Percentiles rank a stretch among this genome's conserved stretches.
phyloP scores from a whole-genome alignment of 192 early-diverging fungal genomes.

The Coemansia reversa region DNA sequence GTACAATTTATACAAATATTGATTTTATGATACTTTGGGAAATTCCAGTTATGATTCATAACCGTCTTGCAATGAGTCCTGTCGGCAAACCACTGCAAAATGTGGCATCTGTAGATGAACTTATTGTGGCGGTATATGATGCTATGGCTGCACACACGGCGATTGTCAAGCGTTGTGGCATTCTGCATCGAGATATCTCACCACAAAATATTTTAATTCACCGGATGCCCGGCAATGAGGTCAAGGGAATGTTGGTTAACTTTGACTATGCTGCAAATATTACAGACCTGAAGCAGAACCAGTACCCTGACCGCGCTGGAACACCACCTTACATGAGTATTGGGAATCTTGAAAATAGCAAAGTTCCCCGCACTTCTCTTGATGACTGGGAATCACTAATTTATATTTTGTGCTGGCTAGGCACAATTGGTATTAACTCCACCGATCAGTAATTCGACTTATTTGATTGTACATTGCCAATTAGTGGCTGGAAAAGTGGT shows the following conservation, averaged over 20 bases:
- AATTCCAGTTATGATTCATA: not conserved
- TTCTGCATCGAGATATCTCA: slow-evolving; percentile 31
- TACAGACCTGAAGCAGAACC: no score
- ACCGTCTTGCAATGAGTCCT: slow-evolving; percentile 1
- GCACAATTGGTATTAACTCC: no score
- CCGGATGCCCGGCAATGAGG: not conserved
- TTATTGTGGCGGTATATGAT: no score
- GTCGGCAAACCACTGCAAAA: not conserved
- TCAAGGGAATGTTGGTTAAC: slow-evolving; percentile 27
- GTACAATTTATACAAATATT: no score
- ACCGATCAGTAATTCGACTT: no score
- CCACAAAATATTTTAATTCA: slow-evolving; percentile 24
- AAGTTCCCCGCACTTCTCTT: slow-evolving; percentile 3
- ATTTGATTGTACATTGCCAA: no score
- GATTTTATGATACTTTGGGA: not conserved
- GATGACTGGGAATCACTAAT: slow-evolving; percentile 42
- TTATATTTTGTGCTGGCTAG: no score
- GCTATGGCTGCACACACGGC: no score
- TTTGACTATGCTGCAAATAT: slow-evolving; percentile 12
- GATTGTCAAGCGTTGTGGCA: not conserved
- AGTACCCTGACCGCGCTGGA: slow-evolving; percentile 10
- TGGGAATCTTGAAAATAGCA: no score
- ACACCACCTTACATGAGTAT: no score
- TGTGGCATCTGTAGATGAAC: not conserved
- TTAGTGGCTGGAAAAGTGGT: no score